Conservation (phyloP, 2,329 filamentous ascomycete genomes). For the Colletotrichum sidae region DNA sequence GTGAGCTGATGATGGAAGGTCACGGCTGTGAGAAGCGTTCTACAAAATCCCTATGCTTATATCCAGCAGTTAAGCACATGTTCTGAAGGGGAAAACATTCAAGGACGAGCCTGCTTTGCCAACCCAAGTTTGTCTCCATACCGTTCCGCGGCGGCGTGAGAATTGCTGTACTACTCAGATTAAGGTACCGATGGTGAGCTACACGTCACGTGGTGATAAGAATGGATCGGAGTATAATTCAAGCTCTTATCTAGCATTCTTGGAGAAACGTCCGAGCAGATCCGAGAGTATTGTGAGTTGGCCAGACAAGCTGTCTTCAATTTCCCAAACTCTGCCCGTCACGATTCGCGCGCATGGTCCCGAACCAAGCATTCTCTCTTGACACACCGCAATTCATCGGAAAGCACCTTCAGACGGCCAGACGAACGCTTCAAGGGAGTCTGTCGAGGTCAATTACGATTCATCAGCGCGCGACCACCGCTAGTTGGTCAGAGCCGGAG, state of each 20-base stretch:
- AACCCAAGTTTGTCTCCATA: too few species aligned
- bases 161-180: too few species aligned
- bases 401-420: neutral
- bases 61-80: too few species aligned
- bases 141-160: too few species aligned
- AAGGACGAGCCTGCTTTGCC: too few species aligned
- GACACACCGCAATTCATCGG: neutral
- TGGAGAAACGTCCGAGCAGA: conserved; percentile 14
- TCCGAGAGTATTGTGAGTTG: neutral
- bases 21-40: too few species aligned
- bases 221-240: neutral
- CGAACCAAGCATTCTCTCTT: conserved; percentile 6
- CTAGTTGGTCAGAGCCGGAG: conserved; percentile 7
- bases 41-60: too few species aligned
- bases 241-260: conserved; percentile 24
- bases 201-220: conserved; percentile 27
- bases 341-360: neutral
- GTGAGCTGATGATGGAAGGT: too few species aligned
- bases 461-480: neutral
- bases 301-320: conserved; percentile 25
- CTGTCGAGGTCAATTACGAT: neutral
- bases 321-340: conserved; percentile 10
- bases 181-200: too few species aligned
- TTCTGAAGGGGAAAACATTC: too few species aligned
- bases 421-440: neutral